phyloP scores from a whole-genome alignment of 768 basidiomycete genomes.

The Auricularia cornea region DNA sequence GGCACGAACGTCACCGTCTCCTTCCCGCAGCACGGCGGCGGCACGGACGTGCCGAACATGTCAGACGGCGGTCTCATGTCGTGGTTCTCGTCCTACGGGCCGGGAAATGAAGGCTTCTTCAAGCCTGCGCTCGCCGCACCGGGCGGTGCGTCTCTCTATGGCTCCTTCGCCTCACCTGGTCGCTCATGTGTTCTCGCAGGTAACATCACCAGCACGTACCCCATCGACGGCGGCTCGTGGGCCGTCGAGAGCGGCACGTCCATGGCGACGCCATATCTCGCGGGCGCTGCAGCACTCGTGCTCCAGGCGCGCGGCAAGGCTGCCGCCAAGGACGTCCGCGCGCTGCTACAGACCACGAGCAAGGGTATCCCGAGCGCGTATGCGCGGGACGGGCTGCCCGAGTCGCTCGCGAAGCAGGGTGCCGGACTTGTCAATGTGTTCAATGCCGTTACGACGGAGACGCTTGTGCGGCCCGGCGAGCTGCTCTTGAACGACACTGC shows the following conservation, averaged over 20 bases:
- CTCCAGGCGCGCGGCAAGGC: too few species aligned
- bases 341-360: conserved; percentile 11
- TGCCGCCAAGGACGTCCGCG: conserved; percentile 2
- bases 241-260: conserved; percentile 11
- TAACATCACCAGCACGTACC: conserved; percentile 13
- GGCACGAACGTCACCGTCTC: conserved; percentile 1
- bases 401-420: conserved; percentile 13
- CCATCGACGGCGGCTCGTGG: conserved; percentile 3
- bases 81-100: conserved; percentile 18
- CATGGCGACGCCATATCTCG: conserved; percentile 6
- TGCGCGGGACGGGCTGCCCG: conserved; percentile 4
- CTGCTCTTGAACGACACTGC: conserved; percentile 33
- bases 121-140: conserved; percentile 5
- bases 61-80: conserved; percentile 18
- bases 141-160: conserved; percentile 9
- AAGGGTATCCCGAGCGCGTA: neutral
- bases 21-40: conserved; percentile 5
- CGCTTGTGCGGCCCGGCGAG: conserved; percentile 25
- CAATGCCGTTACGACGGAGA: conserved; percentile 21
- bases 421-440: conserved; percentile 24
- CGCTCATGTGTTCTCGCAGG: neutral
- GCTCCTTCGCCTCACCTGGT: neutral
- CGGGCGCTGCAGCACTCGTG: conserved; percentile 16
- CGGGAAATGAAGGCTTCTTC: conserved; percentile 11
- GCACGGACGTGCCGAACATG: conserved; percentile 16